A percentile compares a stretch with the other conserved stretches of the same genome.
These are phyloP conservation scores for Coniochaeta prunicola DNA, from an alignment of 2,329 filamentous ascomycete genomes.

Conservation along the genomic window DNA sequence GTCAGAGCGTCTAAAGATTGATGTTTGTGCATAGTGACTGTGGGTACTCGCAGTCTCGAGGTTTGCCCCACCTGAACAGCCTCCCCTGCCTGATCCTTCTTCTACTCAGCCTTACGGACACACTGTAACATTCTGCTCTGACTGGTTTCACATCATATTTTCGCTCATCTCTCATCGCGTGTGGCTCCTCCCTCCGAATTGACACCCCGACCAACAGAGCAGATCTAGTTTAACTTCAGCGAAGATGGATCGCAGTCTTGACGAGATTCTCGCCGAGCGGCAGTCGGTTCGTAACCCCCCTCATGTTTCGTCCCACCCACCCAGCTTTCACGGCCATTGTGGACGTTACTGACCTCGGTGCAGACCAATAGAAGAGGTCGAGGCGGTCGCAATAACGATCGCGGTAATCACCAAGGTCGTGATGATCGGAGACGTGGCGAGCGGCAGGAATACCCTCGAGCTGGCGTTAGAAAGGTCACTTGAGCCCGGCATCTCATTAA, in stretches of 20 bases:
- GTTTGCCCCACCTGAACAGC: neutral
- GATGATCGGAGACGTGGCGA: slow-evolving; percentile 27
- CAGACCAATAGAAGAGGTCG: slow-evolving; percentile 12
- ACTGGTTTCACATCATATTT: neutral
- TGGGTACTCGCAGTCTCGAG: neutral
- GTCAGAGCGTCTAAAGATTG: neutral
- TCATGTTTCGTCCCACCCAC: slow-evolving; percentile 4
- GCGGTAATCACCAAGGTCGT: slow-evolving; percentile 14
- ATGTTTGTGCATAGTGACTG: neutral
- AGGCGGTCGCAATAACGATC: slow-evolving; percentile 9
- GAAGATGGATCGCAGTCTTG: slow-evolving; percentile 45
- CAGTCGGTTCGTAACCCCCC: slow-evolving; percentile 18
- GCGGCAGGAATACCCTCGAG: slow-evolving; percentile 55
- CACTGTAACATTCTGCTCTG: neutral
- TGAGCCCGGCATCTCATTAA: slow-evolving; percentile 1
- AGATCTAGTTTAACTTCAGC: neutral
- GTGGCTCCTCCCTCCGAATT: neutral
- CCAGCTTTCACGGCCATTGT: neutral
- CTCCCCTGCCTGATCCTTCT: neutral
- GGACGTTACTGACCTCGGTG: slow-evolving; percentile 6
- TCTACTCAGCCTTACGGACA: slow-evolving; percentile 1
- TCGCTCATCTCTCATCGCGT: neutral
- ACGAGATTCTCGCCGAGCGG: slow-evolving; percentile 47
- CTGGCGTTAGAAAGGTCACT: slow-evolving; percentile 83
- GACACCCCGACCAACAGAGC: neutral